Base-by-base conservation (phyloP, 2,329 filamentous ascomycete genomes). In the Cryphonectria nitschkei region DNA sequence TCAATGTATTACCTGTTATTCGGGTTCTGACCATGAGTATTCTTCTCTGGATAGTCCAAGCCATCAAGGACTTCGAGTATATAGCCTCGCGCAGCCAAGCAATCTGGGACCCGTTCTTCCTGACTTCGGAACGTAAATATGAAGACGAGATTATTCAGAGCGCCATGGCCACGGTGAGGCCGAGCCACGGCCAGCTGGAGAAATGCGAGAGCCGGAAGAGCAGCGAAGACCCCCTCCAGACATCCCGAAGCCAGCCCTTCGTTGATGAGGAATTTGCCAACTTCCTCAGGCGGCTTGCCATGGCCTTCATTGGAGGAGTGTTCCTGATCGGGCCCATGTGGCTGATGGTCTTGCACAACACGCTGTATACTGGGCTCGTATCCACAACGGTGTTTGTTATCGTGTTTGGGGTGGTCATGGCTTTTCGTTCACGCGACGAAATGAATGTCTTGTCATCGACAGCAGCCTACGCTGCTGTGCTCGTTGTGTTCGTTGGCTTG, bases 401-500 rank as follows among this genome's bases (percentile, higher is more conserved):
- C 3, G 39, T 64, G 4, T 43, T 70, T 29, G 68, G 68, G 2
- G 3, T 64, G 8, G 29, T 63, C 19, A 39, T 26, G 2, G 29
- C 22, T 13, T 37, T 2, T 4, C 16, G 16, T 22, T 16, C 67
- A 43, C 58, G 62, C 6, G 67, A 63, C 29, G 54, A 56, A 0
- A 50, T 26, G 26, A 46, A 58, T 19, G 68, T 70, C 1, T 26
- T 70, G 1, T 67, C 65, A 1, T n/a, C 64, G n/a, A 68, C 68
- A 2, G 43, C 50, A 9, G 65, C 56, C 1, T 63, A 67, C 9
- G 43, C 68, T 37, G 68, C 68, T 22, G 69, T 70, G 46, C 41
- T 70, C 9, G 69, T 68, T 3, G 58, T 68, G 0, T 68, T 70
- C 13, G 65, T 64, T n/a, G 69, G 65, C 8, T 50, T 68, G 65